Evolutionary conservation across 2,329 filamentous ascomycete genomes (phyloP).

Genomic region (Paracorniculantispora psalliotae): DNA sequence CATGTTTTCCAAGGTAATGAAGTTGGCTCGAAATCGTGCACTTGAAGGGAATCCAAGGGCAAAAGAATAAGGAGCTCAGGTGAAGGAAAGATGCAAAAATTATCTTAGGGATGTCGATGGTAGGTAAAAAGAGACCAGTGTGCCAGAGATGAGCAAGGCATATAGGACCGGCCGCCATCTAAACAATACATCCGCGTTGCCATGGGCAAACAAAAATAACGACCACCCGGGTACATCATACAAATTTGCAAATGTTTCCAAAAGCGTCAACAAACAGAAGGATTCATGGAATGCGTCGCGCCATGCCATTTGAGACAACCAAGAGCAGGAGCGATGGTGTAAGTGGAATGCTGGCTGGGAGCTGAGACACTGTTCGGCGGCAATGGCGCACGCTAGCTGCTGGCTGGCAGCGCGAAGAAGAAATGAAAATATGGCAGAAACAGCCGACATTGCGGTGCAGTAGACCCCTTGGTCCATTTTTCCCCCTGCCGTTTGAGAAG

Average conservation of each 20-base stretch:
- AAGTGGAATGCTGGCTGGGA: slow-evolving; percentile 10
- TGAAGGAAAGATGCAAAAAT: neutral
- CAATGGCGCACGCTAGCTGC: neutral
- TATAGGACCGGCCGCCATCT: neutral
- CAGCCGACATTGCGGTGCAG: neutral
- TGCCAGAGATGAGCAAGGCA: neutral
- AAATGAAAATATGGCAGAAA: neutral
- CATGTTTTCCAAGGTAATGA: slow-evolving; percentile 18
- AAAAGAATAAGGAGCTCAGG: neutral
- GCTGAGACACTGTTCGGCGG: slow-evolving; percentile 3
- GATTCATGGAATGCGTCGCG: slow-evolving; percentile 9
- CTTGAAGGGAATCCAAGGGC: neutral
- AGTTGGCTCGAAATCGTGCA: too few relatives aligned
- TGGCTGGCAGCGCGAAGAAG: neutral
- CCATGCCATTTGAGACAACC: neutral
- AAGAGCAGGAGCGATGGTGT: neutral
- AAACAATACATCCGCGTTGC: neutral
- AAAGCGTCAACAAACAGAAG: slow-evolving; percentile 7
- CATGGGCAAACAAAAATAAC: neutral
- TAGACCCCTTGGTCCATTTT: neutral
- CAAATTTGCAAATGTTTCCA: neutral
- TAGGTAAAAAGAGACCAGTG: slow-evolving; percentile 1
- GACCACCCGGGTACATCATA: neutral
- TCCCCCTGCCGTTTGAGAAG: neutral
- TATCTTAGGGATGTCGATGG: neutral